Evolutionary conservation across 2,329 filamentous ascomycete genomes (phyloP), one percentile per base, ranked within the genome.

Genomic region (Catunica adiposa): DNA sequence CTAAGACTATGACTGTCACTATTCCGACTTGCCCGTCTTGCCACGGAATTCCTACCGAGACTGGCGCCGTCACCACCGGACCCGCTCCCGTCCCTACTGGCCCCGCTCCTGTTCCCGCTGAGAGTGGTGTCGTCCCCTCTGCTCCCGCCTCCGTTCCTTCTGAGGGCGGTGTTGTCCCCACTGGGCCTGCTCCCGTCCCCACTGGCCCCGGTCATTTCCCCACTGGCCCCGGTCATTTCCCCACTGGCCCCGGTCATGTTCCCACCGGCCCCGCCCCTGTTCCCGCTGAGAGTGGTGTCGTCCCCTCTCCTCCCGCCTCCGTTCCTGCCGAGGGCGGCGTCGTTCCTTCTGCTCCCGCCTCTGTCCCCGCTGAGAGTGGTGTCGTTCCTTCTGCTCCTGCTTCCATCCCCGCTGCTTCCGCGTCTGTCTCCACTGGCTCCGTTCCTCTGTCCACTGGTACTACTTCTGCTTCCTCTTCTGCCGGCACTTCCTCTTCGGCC

Each of bases 1-100:
- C 52, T 22, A 20, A 54, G 1, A 57, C 56, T 11, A 52, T 47
- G 3, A 54, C 56, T 3, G 44, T 54, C 25, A 54, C 52, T 3
- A 44, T 55, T 6, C 56, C 52, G 1, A 15, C 42, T 15, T 46
- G 44, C 54, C 44, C 44, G 14, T n/a, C 22, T 11, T 50, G 54
- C 54, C 31, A 55, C 31, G 25, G 14, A 25, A 22, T 38, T 9
- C 44, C 52, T 29, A 31, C 38, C 15, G 7, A 17, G 5, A n/a
- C 51, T 14, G 15, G 31, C 5, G 51, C 20, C 8, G 26, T 52
- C n/a, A n/a, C n/a, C n/a, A n/a, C n/a, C n/a, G n/a, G n/a, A n/a
- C n/a, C n/a, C n/a, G n/a, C n/a, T n/a, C 40, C 25, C 17, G 14
- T 23, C 34, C 11, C 40, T n/a, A 54, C 38, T 5, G 29, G 29